A percentile compares a stretch with the other conserved stretches of the same genome.
These are phyloP conservation scores for Capronia epimyces DNA, from an alignment of 2,329 filamentous ascomycete genomes.

Conservation along the genomic window DNA sequence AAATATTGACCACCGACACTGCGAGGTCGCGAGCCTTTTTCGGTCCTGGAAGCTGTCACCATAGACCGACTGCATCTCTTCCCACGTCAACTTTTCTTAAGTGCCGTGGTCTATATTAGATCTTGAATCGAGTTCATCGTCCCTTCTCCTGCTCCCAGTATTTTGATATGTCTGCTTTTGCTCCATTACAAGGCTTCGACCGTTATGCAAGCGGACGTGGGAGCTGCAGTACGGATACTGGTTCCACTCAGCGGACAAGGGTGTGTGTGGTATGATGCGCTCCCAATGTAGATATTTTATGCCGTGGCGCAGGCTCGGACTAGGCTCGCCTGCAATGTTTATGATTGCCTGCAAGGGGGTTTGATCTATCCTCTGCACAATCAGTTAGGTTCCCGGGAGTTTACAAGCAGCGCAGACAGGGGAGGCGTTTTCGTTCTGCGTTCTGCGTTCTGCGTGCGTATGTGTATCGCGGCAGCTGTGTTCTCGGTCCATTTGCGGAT, in stretches of 20 bases:
- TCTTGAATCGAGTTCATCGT: not conserved
- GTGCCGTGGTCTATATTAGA: not conserved
- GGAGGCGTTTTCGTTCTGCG: too few relatives aligned
- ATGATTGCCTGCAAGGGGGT: not conserved
- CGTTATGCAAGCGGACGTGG: not conserved
- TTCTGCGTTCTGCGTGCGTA: not conserved
- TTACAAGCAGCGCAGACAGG: not conserved
- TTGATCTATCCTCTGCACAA: not conserved
- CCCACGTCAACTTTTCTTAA: not conserved
- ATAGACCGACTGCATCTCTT: too few relatives aligned
- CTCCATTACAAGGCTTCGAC: not conserved
- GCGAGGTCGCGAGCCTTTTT: too few relatives aligned
- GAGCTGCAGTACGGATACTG: not conserved
- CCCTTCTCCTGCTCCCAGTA: not conserved
- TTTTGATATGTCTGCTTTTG: not conserved
- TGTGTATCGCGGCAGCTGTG: not conserved
- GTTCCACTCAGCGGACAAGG: not conserved
- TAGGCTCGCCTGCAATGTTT: not conserved
- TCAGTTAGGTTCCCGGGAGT: not conserved
- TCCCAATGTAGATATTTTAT: not conserved
- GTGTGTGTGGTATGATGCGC: not conserved
- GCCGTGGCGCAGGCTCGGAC: not conserved
- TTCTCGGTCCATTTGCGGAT: not conserved
- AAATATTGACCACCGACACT: too few relatives aligned
- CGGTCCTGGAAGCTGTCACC: too few relatives aligned